A percentile compares a stretch with the other conserved stretches of the same genome.
Conservation (phyloP, 495 filamentous ascomycete species). For the Geoglossum glabrum region DNA sequence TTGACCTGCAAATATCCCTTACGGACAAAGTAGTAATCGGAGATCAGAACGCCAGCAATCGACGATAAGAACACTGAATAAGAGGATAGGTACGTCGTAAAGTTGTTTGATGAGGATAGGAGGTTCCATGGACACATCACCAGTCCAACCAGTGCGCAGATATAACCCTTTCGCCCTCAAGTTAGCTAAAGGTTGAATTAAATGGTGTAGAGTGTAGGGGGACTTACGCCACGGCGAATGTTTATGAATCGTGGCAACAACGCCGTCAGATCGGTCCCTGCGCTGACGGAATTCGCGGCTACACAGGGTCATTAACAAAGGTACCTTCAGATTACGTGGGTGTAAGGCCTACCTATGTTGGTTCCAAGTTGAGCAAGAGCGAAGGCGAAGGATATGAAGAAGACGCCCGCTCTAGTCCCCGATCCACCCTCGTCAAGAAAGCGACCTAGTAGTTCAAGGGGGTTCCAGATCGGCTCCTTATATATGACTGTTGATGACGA, state of each 20-base stretch:
- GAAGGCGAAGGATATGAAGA: constrained; percentile 68
- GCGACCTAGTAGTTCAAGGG: constrained; percentile 48
- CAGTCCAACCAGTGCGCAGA: constrained; percentile 67
- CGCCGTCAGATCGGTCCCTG: constrained; percentile 81
- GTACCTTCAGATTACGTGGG: constrained; percentile 25
- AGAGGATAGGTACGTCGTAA: constrained; percentile 84
- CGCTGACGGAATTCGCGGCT: constrained; percentile 13
- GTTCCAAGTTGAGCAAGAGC: constrained; percentile 76
- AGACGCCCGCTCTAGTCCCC: constrained; percentile 68
- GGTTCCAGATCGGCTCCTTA: constrained; percentile 66
- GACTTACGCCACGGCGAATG: constrained; percentile 49
- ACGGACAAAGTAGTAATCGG: constrained; percentile 80
- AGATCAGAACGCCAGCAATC: constrained; percentile 77
- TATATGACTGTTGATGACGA: constrained; percentile 70
- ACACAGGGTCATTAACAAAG: not conserved
- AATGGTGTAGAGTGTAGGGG: not conserved
- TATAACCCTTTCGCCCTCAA: constrained; percentile 34
- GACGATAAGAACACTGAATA: constrained; percentile 92
- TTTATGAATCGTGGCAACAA: constrained; percentile 71
- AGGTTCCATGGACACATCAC: constrained; percentile 85
- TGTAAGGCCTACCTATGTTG: constrained; percentile 47
- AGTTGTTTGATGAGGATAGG: constrained; percentile 57
- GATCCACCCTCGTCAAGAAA: constrained; percentile 61
- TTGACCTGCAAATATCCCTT: constrained; percentile 61
- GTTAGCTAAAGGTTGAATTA: not conserved